Evolutionary conservation across 768 basidiomycete genomes (phyloP), one percentile per base, ranked within the genome.

Genomic region (Lactarius sanguifluus): DNA sequence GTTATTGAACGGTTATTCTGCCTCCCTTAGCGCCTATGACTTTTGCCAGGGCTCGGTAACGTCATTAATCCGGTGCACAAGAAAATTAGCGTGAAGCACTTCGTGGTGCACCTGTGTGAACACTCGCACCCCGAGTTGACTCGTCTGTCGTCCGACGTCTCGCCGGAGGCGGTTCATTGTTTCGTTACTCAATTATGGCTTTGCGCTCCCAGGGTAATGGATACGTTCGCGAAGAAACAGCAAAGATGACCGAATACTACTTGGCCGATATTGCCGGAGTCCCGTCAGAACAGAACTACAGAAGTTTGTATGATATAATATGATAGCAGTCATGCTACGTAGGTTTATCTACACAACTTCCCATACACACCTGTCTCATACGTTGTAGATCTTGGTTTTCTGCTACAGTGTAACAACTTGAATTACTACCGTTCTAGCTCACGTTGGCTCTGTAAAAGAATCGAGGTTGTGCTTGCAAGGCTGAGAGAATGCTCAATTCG

Each of bases 221-320:
- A 93, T 94, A 69, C 0, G 87, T 90, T 3, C 91, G 90, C 1
- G 88, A 91, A 75, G 93, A 95, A 77, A 86, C 86, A 5, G 79
- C 80, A 20, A 81, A 78, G 32, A 85, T 92, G 77, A 70, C 93
- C 36, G 76, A 82, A 30, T 91, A 88, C 71, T 77, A 8, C 32
- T 7, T 94, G 8, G 85, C 87, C 1, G 78, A 81, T 54, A 94
- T 93, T 73, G 86, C 93, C 58, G 69, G 78, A 80, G 10, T 60
- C 55, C 7, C 40, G 18, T 25, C 55, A 25, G 25, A 50, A 47
- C 55, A 25, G 25, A 50, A 47, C 2, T 12, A 25, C 23, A 13
- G 13, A 13, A 50, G 38, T 38, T 15, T 15, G 38, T 38, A 12
- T 38, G 13, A 36, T 36, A 12, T 38, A 4, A 36, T 36, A 34